Evolutionary conservation across 129 eudicot genomes (phyloP), one percentile per base, ranked within the genome.

Genomic region (Artemisia annua): DNA sequence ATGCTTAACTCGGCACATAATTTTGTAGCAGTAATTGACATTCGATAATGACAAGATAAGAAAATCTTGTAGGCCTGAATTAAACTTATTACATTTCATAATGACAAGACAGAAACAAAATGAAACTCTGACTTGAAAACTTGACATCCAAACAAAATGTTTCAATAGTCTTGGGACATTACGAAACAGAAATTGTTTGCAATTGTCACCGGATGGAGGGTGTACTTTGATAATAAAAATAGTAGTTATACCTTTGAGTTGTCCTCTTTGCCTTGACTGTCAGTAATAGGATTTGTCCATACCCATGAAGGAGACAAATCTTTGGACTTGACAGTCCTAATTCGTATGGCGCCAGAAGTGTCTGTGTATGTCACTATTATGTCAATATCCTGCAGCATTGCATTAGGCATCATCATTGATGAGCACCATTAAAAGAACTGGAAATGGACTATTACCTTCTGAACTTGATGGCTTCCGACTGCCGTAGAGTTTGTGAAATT

Each of bases 241-340:
- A 63, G 49, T 69, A 56, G 39, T 43, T 52, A 69, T 81, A 95
- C 90, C 88, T 78, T 58, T 3, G 81, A 78, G 77, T 49, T 81
- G 48, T 63, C 69, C 53, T 60, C 18, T 50, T 77, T 81, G 71
- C 82, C 84, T 70, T 63, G 76, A 32, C 74, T 74, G 48, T 77
- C 87, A 88, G 87, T 79, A 12, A 53, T 73, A 24, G 97, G 96
- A 73, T 65, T 74, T 81, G 77, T 85, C 99, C 97, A 95, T 24
- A 88, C 90, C 99, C 99, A 95, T 62, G 99, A 95, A 83, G 99
- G 77, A 14, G 99, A 95, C 35, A 95, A 65, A 78, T 88, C 81
- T 77, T 67, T 88, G 57, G 97, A 91, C 24, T 82, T 86, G 71
- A 95, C 91, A 55, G 81, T 85, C 76, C 81, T 84, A 77, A 91